Conservation (phyloP, 257 asterid species). For the Thymus mandschuricus region DNA sequence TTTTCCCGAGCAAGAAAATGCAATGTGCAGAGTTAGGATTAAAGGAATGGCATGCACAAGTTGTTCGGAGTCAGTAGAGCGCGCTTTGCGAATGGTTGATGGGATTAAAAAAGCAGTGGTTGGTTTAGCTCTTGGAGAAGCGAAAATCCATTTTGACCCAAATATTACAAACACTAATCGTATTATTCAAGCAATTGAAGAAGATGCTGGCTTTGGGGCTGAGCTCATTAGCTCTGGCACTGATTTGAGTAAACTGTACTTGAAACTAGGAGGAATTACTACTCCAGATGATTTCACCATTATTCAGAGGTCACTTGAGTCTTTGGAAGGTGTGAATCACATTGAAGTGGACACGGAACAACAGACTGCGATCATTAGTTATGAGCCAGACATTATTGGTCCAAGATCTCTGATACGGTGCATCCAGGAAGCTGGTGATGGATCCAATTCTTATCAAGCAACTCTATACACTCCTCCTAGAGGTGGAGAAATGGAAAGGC, state of each 20-base stretch:
- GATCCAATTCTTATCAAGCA: slow-evolving; percentile 59
- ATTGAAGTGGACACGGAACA: slow-evolving; percentile 63
- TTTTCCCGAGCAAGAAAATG: slow-evolving; percentile 91
- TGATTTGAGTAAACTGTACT: slow-evolving; percentile 71
- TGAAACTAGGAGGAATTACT: slow-evolving; percentile 71
- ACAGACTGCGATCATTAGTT: slow-evolving; percentile 58
- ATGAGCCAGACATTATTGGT: slow-evolving; percentile 82
- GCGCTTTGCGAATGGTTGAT: slow-evolving; percentile 73
- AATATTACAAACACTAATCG: slow-evolving; percentile 58
- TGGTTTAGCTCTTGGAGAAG: slow-evolving; percentile 98
- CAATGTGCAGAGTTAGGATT: slow-evolving; percentile 79
- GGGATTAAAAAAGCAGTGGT: slow-evolving; percentile 96
- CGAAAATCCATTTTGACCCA: slow-evolving; percentile 95
- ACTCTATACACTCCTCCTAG: slow-evolving; percentile 76
- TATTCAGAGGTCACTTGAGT: slow-evolving; percentile 60
- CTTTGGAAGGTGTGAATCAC: slow-evolving; percentile 79
- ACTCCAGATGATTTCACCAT: slow-evolving; percentile 56
- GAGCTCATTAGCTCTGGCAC: slow-evolving; percentile 80
- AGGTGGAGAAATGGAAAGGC: slow-evolving; percentile 74
- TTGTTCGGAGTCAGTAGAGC: slow-evolving; percentile 96
- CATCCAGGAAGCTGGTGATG: slow-evolving; percentile 66
- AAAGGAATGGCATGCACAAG: slow-evolving; percentile 99
- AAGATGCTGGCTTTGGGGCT: slow-evolving; percentile 95
- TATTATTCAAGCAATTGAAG: slow-evolving; percentile 74
- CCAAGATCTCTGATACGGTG: slow-evolving; percentile 86